A percentile compares a stretch with the other conserved stretches of the same genome.
Evolutionary conservation across 495 filamentous ascomycete species (phyloP).

Genomic region (Aspergillus avenaceus): DNA sequence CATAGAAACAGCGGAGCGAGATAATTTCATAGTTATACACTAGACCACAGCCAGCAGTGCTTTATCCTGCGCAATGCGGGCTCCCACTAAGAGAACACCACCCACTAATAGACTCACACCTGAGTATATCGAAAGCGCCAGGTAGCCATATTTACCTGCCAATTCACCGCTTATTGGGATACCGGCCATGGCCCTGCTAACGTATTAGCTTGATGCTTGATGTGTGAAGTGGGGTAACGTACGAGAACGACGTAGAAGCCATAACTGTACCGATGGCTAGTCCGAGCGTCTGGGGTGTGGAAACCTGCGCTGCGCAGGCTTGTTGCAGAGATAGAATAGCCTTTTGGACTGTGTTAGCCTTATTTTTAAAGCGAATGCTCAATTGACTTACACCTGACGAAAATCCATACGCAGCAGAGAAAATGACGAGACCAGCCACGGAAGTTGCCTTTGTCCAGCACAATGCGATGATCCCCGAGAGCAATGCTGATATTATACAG

Average conservation of each 20-base stretch:
- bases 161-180: slow-evolving; percentile 34
- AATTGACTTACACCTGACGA: slow-evolving; percentile 30
- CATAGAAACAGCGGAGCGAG: no score
- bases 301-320: slow-evolving; percentile 37
- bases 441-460: slow-evolving; percentile 36
- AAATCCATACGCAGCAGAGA: slow-evolving; percentile 35
- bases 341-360: slow-evolving; percentile 14
- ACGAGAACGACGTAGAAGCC: slow-evolving; percentile 34
- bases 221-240: neutral
- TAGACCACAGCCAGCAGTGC: slow-evolving; percentile 21
- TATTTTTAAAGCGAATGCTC: neutral
- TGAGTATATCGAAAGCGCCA: slow-evolving; percentile 31
- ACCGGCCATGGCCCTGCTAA: slow-evolving; percentile 30
- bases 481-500: slow-evolving; percentile 54
- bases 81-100: slow-evolving; percentile 19
- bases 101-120: slow-evolving; percentile 31
- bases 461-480: slow-evolving; percentile 47
- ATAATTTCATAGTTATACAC: no score
- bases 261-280: slow-evolving; percentile 29
- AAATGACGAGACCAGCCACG: slow-evolving; percentile 31
- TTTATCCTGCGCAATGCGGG: slow-evolving; percentile 21
- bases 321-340: slow-evolving; percentile 38
- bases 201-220: neutral
- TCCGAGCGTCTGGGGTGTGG: slow-evolving; percentile 26
- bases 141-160: slow-evolving; percentile 28